Conservation (phyloP, 352 stramenopile genomes). For the Vaucheria bursata region DNA sequence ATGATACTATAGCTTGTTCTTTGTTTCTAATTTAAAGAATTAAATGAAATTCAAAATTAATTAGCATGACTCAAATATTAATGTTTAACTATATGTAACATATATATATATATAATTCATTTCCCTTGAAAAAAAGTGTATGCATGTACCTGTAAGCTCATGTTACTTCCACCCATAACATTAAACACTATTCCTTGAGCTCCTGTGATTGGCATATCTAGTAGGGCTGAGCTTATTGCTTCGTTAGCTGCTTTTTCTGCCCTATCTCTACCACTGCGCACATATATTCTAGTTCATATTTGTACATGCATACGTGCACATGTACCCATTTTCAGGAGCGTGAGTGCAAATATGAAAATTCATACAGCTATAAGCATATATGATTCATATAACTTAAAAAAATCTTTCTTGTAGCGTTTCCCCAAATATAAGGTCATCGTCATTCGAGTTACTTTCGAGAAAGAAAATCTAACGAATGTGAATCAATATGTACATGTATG, state of each 20-base stretch:
- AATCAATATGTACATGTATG: not conserved
- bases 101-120: no score
- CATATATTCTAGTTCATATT: not conserved
- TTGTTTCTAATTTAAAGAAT: not conserved
- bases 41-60: not conserved
- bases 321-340: not conserved
- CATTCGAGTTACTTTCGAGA: not conserved
- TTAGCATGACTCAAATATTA: constrained; percentile 6
- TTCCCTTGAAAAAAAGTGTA: no score
- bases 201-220: constrained; percentile 83
- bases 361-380: not conserved
- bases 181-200: constrained; percentile 88
- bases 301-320: not conserved
- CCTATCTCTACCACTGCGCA: constrained; percentile 51
- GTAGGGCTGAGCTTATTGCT: constrained; percentile 83
- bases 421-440: not conserved
- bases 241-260: constrained; percentile 78
- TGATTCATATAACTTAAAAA: not conserved
- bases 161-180: constrained; percentile 79
- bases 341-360: not conserved
- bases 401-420: not conserved
- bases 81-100: no score
- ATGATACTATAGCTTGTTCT: not conserved
- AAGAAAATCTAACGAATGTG: not conserved
- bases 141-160: constrained; percentile 81